Conservation (phyloP, 192 early-diverging fungal genomes). For the Spizellomyces punctatus region DNA sequence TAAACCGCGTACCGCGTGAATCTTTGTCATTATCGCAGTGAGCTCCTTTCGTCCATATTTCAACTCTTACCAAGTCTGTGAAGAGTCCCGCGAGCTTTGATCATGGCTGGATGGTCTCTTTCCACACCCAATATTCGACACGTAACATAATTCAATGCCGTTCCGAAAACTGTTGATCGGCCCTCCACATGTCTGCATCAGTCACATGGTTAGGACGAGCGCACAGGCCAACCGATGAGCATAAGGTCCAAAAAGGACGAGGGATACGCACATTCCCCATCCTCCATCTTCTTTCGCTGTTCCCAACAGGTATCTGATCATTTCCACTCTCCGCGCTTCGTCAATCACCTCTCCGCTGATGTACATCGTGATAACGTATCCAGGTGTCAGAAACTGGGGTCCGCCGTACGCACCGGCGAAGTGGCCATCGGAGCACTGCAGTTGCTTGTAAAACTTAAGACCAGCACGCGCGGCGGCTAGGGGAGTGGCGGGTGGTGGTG, state of each 20-base stretch:
- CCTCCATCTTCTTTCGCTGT: constrained; percentile 87
- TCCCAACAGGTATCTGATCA: constrained; percentile 85
- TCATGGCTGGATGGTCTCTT: constrained; percentile 84
- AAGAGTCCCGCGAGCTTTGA: constrained; percentile 78
- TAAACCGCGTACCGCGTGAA: constrained; percentile 8
- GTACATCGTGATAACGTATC: constrained; percentile 86
- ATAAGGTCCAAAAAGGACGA: not conserved
- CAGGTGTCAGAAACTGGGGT: constrained; percentile 95
- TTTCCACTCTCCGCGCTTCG: constrained; percentile 69
- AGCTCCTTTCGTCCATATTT: not conserved
- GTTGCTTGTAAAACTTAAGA: constrained; percentile 81
- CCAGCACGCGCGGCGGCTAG: constrained; percentile 86
- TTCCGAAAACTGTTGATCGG: constrained; percentile 93
- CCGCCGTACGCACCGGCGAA: constrained; percentile 97
- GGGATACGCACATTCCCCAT: constrained; percentile 82
- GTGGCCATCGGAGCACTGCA: constrained; percentile 93
- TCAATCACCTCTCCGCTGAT: constrained; percentile 73
- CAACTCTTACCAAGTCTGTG: constrained; percentile 67
- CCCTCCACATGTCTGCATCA: constrained; percentile 81
- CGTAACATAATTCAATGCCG: constrained; percentile 90
- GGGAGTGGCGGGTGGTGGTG: constrained; percentile 66
- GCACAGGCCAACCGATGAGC: not conserved
- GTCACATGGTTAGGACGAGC: too few relatives aligned
- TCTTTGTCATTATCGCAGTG: not conserved
- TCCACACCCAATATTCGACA: constrained; percentile 85